A percentile compares a stretch with the other conserved stretches of the same genome.
phyloP scores from a whole-genome alignment of 257 asterid species.

The Parsonsia alboflavescens region DNA sequence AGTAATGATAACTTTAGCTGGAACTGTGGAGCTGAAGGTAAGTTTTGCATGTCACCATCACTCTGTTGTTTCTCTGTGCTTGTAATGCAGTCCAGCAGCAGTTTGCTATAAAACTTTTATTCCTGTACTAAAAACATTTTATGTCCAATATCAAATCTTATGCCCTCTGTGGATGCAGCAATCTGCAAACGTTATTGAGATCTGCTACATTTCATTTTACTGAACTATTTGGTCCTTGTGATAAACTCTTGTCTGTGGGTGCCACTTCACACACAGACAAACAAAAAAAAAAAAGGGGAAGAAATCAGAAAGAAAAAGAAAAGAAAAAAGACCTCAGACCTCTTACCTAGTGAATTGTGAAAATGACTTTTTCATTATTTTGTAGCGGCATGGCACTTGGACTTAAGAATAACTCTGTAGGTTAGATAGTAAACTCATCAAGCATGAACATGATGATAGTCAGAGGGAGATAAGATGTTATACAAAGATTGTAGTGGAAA shows the following conservation, averaged over 20 bases:
- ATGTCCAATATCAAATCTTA: neutral
- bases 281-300: neutral
- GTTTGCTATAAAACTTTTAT: neutral
- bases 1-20: slow-evolving; percentile 91
- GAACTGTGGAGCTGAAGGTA: slow-evolving; percentile 98
- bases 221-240: neutral
- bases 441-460: neutral
- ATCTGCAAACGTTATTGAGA: neutral
- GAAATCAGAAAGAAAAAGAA: no score
- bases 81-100: neutral
- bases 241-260: no score
- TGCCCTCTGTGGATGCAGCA: neutral
- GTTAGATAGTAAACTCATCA: neutral
- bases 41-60: neutral
- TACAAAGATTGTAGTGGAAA: no score
- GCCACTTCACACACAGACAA: no score
- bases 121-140: neutral
- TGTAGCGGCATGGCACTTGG: neutral
- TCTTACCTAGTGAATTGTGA: neutral
- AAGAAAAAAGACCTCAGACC: no score
- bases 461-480: no score
- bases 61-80: slow-evolving; percentile 6
- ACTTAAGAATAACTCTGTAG: neutral
- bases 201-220: neutral
- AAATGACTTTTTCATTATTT: neutral